phyloP scores from a whole-genome alignment of 805 yeast genomes.

The Cyberlindnera japonica region DNA sequence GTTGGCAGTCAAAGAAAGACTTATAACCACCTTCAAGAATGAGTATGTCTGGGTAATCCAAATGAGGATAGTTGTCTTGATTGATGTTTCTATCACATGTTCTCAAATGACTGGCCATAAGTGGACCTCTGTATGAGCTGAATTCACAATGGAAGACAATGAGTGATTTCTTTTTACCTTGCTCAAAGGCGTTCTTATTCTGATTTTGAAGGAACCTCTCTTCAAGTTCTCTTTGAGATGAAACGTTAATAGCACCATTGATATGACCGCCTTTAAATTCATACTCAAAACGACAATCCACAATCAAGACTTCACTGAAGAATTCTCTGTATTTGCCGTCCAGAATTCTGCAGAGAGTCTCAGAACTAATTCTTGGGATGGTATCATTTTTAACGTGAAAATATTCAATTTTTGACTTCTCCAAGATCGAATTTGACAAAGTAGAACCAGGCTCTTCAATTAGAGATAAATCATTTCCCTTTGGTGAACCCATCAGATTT shows the following conservation, averaged over 20 bases:
- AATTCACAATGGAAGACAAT: slow-evolving; percentile 93
- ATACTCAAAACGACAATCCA: slow-evolving; percentile 92
- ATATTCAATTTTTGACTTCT: slow-evolving; percentile 37
- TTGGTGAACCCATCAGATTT: slow-evolving; percentile 25
- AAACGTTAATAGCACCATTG: slow-evolving; percentile 72
- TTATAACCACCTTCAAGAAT: slow-evolving; percentile 91
- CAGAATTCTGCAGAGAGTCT: slow-evolving; percentile 53
- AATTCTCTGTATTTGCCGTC: slow-evolving; percentile 49
- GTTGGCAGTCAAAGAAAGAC: slow-evolving; percentile 59
- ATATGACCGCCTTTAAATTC: slow-evolving; percentile 95
- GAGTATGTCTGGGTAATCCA: slow-evolving; percentile 85
- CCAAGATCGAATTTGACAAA: slow-evolving; percentile 18
- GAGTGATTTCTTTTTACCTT: slow-evolving; percentile 37
- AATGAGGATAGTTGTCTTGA: slow-evolving; percentile 69
- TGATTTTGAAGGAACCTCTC: slow-evolving; percentile 39
- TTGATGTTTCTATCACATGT: slow-evolving; percentile 77
- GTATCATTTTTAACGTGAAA: slow-evolving; percentile 51
- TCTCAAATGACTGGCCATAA: slow-evolving; percentile 83
- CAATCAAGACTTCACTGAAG: slow-evolving; percentile 43
- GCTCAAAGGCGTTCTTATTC: slow-evolving; percentile 14
- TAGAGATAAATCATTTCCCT: slow-evolving; percentile 4
- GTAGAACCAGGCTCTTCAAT: slow-evolving; percentile 13
- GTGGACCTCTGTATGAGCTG: slow-evolving; percentile 89
- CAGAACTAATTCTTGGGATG: slow-evolving; percentile 64
- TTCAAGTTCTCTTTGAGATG: slow-evolving; percentile 67